Conservation (phyloP, 371 early-diverging fungal species). For the Rhizopus stolonifer region DNA sequence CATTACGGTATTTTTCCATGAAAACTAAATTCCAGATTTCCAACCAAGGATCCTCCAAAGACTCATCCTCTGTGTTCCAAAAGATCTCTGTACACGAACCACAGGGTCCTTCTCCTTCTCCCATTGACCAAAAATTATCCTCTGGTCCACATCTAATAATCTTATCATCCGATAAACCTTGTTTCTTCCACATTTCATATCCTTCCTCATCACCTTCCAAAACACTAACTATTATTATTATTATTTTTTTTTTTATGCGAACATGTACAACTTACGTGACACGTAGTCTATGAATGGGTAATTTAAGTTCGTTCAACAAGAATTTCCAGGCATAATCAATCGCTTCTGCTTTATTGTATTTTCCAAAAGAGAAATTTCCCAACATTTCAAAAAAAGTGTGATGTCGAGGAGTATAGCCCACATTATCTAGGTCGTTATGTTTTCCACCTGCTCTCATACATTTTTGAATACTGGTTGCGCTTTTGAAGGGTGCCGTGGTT, state of each 20-base stretch:
- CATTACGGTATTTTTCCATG: conserved; percentile 69
- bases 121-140: conserved; percentile 87
- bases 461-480: conserved; percentile 69
- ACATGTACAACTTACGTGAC: conserved; percentile 55
- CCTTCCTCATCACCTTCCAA: conserved; percentile 67
- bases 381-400: conserved; percentile 88
- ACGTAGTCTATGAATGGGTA: conserved; percentile 61
- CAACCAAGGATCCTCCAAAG: conserved; percentile 60
- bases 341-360: conserved; percentile 60
- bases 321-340: conserved; percentile 74
- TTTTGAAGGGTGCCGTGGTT: conserved; percentile 56
- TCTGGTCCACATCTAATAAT: conserved; percentile 60
- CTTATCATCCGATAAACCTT: conserved; percentile 59
- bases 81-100: conserved; percentile 83
- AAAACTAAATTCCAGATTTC: conserved; percentile 89
- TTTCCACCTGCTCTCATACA: conserved; percentile 82
- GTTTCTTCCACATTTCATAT: conserved; percentile 64
- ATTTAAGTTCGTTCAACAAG: conserved; percentile 59
- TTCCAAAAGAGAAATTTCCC: conserved; percentile 81
- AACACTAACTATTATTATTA: conserved; percentile 44
- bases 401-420: conserved; percentile 77
- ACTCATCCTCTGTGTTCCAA: conserved; percentile 68
- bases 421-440: conserved; percentile 83
- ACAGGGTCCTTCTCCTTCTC: conserved; percentile 81
- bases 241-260: not conserved